Percentiles rank a stretch among this genome's conserved stretches.
phyloP scores from a whole-genome alignment of 257 asterid genomes.

The Avicennia marina region DNA sequence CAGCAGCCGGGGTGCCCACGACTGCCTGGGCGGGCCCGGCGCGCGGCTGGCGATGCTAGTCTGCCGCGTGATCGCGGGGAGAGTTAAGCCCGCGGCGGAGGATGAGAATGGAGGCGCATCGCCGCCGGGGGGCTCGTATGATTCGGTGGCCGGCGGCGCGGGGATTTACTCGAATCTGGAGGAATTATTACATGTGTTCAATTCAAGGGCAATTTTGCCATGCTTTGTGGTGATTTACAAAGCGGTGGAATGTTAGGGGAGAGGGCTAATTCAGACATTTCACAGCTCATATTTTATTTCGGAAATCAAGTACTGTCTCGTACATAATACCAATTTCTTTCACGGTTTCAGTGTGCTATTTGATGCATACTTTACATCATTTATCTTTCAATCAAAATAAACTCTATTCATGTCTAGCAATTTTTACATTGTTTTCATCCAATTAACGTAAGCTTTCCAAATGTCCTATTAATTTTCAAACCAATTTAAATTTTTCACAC shows the following conservation, averaged over 20 bases:
- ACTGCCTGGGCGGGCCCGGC: slow-evolving; percentile 29
- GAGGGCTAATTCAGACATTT: background rate
- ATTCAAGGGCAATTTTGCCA: slow-evolving; percentile 49
- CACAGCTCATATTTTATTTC: too few relatives aligned
- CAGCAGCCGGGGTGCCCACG: slow-evolving; percentile 89
- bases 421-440: too few relatives aligned
- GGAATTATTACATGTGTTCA: slow-evolving; percentile 44
- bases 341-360: too few relatives aligned
- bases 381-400: too few relatives aligned
- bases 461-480: too few relatives aligned
- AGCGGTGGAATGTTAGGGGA: slow-evolving; percentile 32
- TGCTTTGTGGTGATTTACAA: slow-evolving; percentile 60
- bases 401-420: too few relatives aligned
- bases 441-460: too few relatives aligned
- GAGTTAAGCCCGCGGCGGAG: slow-evolving; percentile 46
- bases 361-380: too few relatives aligned
- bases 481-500: too few relatives aligned
- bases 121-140: slow-evolving; percentile 23
- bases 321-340: too few relatives aligned
- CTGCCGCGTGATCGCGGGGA: slow-evolving; percentile 89
- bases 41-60: slow-evolving; percentile 77
- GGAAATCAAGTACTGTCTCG: too few relatives aligned
- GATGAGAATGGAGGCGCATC: slow-evolving; percentile 23
- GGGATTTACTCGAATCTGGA: slow-evolving; percentile 43
- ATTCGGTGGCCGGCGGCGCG: slow-evolving; percentile 34